Evolutionary conservation across 495 filamentous ascomycete genomes (phyloP).

Genomic region (Neurospora hispaniola): DNA sequence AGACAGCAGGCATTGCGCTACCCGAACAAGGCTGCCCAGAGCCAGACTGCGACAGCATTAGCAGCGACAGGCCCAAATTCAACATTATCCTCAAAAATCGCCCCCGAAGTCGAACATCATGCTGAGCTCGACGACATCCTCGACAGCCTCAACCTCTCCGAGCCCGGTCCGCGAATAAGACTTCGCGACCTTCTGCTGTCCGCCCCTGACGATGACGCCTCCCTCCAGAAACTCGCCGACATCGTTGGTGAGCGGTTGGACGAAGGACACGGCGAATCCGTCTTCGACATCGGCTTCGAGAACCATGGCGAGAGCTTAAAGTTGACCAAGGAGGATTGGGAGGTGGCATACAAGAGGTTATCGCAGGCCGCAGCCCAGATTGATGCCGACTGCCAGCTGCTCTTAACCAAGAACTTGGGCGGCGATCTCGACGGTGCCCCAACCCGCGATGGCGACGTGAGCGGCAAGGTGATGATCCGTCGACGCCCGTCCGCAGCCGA

Average conservation of each 20-base stretch:
- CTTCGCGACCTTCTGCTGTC: slow-evolving; percentile 71
- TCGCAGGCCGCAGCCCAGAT: slow-evolving; percentile 52
- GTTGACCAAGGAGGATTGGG: slow-evolving; percentile 70
- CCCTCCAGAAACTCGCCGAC: slow-evolving; percentile 44
- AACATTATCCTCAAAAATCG: slow-evolving; percentile 45
- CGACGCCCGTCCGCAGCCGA: slow-evolving; percentile 63
- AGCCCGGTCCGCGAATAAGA: slow-evolving; percentile 54
- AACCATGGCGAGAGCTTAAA: slow-evolving; percentile 87
- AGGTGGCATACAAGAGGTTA: slow-evolving; percentile 59
- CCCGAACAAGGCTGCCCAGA: slow-evolving; percentile 29
- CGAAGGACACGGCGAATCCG: slow-evolving; percentile 81
- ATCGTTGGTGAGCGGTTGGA: slow-evolving; percentile 58
- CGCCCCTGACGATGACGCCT: slow-evolving; percentile 43
- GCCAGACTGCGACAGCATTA: slow-evolving; percentile 16
- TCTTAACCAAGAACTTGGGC: slow-evolving; percentile 74
- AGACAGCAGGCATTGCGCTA: slow-evolving; percentile 69
- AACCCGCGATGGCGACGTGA: slow-evolving; percentile 58
- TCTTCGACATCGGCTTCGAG: slow-evolving; percentile 90
- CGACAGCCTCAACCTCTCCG: slow-evolving; percentile 72
- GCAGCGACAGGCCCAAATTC: slow-evolving; percentile 22
- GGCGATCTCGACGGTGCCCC: slow-evolving; percentile 61
- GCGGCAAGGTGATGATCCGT: slow-evolving; percentile 77
- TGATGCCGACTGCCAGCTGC: slow-evolving; percentile 62
- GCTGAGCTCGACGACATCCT: slow-evolving; percentile 87
- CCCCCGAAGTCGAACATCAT: slow-evolving; percentile 47